These are phyloP conservation scores for Globisporangium mamillatum DNA, from an alignment of 352 stramenopile species.

Conservation along the genomic window DNA sequence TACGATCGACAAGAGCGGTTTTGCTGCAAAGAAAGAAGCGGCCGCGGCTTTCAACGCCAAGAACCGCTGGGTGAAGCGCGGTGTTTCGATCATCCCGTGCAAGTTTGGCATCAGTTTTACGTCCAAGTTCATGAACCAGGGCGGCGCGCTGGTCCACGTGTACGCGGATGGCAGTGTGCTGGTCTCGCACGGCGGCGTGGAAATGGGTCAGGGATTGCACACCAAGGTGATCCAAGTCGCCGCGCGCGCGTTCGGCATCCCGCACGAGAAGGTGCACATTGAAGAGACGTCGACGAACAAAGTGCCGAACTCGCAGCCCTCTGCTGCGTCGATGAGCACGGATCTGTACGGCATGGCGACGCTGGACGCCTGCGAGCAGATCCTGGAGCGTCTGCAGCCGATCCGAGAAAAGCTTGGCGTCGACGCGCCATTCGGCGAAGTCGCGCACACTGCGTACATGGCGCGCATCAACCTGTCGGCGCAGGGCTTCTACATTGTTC, in stretches of 20 bases:
- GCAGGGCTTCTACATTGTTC: slow-evolving; percentile 95
- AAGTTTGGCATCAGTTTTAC: slow-evolving; percentile 98
- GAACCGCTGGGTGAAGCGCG: slow-evolving; percentile 91
- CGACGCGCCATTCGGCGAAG: slow-evolving; percentile 73
- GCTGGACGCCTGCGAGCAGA: slow-evolving; percentile 95
- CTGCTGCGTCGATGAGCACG: slow-evolving; percentile 94
- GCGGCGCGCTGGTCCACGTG: slow-evolving; percentile 93
- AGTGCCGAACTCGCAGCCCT: slow-evolving; percentile 93
- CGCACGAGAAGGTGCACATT: slow-evolving; percentile 91
- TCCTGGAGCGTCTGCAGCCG: slow-evolving; percentile 88
- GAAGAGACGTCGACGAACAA: slow-evolving; percentile 95
- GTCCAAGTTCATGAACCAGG: slow-evolving; percentile 97
- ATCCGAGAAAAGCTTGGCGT: slow-evolving; percentile 70
- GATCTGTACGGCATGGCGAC: slow-evolving; percentile 97
- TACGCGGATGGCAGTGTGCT: slow-evolving; percentile 96
- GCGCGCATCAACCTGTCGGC: slow-evolving; percentile 92
- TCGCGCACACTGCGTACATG: slow-evolving; percentile 91
- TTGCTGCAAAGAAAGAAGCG: slow-evolving; percentile 58
- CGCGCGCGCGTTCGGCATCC: slow-evolving; percentile 91
- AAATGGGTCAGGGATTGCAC: slow-evolving; percentile 97
- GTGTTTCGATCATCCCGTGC: slow-evolving; percentile 76
- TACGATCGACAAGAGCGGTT: slow-evolving; percentile 62
- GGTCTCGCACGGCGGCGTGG: slow-evolving; percentile 94
- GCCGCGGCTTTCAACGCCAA: slow-evolving; percentile 89
- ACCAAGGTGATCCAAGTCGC: slow-evolving; percentile 93